These are phyloP conservation scores for Mycena citricolor DNA, from an alignment of 1,284 basidiomycete genomes.

Conservation along the genomic window DNA sequence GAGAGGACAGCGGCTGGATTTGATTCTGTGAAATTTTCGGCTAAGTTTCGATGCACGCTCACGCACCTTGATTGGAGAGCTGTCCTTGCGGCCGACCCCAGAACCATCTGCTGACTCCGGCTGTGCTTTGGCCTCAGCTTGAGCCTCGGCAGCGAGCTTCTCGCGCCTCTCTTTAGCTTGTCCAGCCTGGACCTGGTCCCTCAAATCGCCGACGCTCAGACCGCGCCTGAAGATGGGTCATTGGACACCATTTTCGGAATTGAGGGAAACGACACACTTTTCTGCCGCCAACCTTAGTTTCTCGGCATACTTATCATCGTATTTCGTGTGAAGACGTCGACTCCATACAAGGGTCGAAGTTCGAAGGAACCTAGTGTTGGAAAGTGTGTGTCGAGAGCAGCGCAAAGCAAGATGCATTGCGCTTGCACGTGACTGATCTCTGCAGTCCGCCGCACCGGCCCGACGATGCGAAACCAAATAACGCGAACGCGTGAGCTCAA, in stretches of 20 bases:
- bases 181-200: conserved; percentile 35
- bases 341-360: too few relatives aligned
- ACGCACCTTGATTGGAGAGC: conserved; percentile 67
- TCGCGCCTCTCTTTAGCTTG: conserved; percentile 34
- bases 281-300: conserved; percentile 35
- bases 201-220: conserved; percentile 41
- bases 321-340: conserved; percentile 15
- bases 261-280: conserved; percentile 33
- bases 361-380: too few relatives aligned
- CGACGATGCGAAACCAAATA: too few relatives aligned
- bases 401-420: too few relatives aligned
- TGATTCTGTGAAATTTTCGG: conserved; percentile 6
- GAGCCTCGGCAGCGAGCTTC: conserved; percentile 20
- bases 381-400: too few relatives aligned
- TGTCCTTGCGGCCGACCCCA: conserved; percentile 51
- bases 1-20: conserved; percentile 71
- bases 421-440: too few relatives aligned
- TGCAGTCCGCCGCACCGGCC: too few relatives aligned
- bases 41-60: neutral
- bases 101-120: conserved; percentile 22
- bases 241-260: conserved; percentile 20
- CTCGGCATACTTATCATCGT: conserved; percentile 35
- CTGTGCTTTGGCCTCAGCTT: conserved; percentile 13
- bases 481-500: too few relatives aligned
- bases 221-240: conserved; percentile 39